Percentiles rank a stretch among this genome's conserved stretches.
Conservation (phyloP, 176 grass and related monocot genomes). For the Triticum monococcum region DNA sequence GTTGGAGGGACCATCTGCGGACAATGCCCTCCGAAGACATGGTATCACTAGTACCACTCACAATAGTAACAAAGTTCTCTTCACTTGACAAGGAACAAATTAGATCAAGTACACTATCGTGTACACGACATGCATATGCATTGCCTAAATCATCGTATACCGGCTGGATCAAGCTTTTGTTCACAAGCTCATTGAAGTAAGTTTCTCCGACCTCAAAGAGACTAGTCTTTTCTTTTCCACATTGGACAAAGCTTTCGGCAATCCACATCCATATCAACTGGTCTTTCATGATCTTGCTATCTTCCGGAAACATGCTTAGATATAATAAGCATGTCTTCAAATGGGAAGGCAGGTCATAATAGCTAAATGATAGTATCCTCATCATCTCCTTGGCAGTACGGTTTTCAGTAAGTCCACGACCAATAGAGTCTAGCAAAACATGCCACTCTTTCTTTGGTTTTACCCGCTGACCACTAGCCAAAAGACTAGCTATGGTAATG, state of each 20-base stretch:
- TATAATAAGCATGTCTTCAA: background rate
- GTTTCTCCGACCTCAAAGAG: background rate
- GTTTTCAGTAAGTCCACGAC: background rate
- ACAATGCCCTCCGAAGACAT: background rate
- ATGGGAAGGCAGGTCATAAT: background rate
- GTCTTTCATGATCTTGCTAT: background rate
- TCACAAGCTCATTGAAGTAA: background rate
- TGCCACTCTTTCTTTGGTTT: background rate
- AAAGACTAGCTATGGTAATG: slow-evolving; percentile 10
- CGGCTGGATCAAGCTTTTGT: background rate
- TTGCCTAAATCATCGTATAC: background rate
- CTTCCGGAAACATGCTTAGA: background rate
- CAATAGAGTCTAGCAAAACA: background rate
- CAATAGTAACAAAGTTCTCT: background rate
- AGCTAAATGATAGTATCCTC: background rate
- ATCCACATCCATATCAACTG: background rate
- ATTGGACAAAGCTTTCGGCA: background rate
- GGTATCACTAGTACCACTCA: background rate
- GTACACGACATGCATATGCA: background rate
- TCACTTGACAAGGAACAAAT: background rate
- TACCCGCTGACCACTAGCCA: fast-evolving
- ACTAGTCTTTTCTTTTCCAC: fast-evolving
- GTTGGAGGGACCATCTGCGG: background rate
- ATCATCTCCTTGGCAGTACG: background rate
- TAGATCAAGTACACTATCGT: slow-evolving; percentile 20